These are phyloP conservation scores for Saccharomycopsis olivae DNA, from an alignment of 805 yeast species.

Conservation along the genomic window DNA sequence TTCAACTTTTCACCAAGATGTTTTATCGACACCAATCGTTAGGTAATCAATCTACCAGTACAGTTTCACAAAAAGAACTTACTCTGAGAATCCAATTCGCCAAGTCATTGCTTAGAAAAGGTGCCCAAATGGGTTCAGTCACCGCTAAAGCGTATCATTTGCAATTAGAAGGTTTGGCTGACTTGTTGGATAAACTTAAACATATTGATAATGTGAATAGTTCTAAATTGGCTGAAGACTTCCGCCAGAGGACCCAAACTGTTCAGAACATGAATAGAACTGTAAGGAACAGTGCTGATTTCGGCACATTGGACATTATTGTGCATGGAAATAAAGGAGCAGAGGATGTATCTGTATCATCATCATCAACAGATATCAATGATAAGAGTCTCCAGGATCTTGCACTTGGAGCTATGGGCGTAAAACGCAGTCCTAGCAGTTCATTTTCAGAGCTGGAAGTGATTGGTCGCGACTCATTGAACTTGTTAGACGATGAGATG, in stretches of 20 bases:
- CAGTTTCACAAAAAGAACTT: conserved; percentile 6
- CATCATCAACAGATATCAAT: not conserved
- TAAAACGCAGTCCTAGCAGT: not conserved
- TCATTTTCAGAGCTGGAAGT: conserved; percentile 5
- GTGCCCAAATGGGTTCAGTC: conserved; percentile 4
- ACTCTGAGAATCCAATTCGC: conserved; percentile 2
- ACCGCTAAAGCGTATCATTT: conserved; percentile 6
- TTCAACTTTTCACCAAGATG: conserved; percentile 4
- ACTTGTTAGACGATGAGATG: conserved; percentile 8
- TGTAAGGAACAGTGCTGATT: not conserved
- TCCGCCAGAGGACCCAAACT: not conserved
- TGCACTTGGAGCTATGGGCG: not conserved
- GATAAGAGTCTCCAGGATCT: not conserved
- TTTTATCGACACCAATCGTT: not conserved
- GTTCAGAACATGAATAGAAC: not conserved
- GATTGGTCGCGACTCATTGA: not conserved
- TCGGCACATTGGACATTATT: not conserved
- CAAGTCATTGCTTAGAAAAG: conserved; percentile 1
- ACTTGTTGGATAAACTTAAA: conserved; percentile 5
- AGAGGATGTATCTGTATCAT: not conserved
- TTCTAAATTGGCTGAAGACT: not conserved
- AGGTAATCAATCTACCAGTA: not conserved
- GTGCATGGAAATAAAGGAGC: not conserved
- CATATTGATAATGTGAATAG: not conserved
- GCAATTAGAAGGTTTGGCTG: conserved; percentile 1